phyloP scores from a whole-genome alignment of 805 yeast species.

The Metschnikowia matae region DNA sequence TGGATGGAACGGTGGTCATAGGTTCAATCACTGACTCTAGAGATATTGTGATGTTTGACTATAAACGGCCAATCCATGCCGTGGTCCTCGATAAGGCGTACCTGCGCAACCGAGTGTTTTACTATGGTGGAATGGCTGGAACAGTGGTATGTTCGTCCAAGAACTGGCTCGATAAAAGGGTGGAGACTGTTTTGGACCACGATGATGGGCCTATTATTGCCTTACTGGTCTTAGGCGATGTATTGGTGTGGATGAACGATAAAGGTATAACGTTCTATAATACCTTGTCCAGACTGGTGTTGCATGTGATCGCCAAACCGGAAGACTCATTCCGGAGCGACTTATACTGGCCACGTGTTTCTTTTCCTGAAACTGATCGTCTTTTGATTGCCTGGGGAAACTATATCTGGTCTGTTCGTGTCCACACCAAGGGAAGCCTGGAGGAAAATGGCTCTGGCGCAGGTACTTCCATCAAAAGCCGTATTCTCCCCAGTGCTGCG shows the following conservation, averaged over 20 bases:
- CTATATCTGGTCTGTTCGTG: constrained; percentile 65
- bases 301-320: constrained; percentile 57
- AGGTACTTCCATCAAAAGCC: constrained; percentile 26
- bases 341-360: constrained; percentile 76
- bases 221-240: constrained; percentile 56
- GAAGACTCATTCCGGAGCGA: constrained; percentile 61
- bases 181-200: constrained; percentile 59
- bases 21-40: constrained; percentile 61
- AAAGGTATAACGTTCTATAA: constrained; percentile 70
- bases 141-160: constrained; percentile 67
- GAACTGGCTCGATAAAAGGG: constrained; percentile 84
- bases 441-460: constrained; percentile 8
- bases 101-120: constrained; percentile 54
- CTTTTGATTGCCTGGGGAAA: constrained; percentile 80
- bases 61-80: constrained; percentile 83
- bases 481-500: constrained; percentile 49
- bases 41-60: constrained; percentile 72
- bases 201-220: constrained; percentile 69
- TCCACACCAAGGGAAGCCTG: constrained; percentile 17
- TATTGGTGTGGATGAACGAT: constrained; percentile 82
- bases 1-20: constrained; percentile 89
- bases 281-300: constrained; percentile 43
- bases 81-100: constrained; percentile 78
- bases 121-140: constrained; percentile 90
- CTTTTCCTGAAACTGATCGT: constrained; percentile 59